Conservation (phyloP, 1,284 basidiomycete species). For the Caloboletus inedulis region DNA sequence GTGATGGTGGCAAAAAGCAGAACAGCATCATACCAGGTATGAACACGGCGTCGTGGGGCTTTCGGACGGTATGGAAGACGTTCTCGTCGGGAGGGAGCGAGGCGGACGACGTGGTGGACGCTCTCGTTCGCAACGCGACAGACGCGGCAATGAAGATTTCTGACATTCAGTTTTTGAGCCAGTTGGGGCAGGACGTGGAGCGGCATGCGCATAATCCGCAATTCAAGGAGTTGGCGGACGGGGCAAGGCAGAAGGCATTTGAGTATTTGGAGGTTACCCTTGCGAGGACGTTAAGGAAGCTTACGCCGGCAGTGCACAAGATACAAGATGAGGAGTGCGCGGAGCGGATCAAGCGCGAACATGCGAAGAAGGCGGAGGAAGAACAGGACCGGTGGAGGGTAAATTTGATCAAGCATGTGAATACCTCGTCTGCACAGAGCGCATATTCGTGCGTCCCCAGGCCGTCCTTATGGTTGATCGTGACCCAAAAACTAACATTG, state of each 20-base stretch:
- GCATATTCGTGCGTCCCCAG: constrained; percentile 16
- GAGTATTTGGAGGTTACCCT: constrained; percentile 5
- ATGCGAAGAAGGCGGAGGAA: constrained; percentile 9
- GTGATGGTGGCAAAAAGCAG: background rate
- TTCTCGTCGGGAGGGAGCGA: constrained; percentile 12
- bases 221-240: background rate
- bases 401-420: constrained; percentile 29
- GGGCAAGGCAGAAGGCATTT: constrained; percentile 4
- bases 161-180: constrained; percentile 11
- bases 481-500: background rate
- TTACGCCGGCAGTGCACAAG: constrained; percentile 5
- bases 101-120: background rate
- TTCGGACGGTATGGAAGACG: constrained; percentile 1
- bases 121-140: background rate
- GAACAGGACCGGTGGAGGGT: constrained; percentile 16
- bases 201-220: background rate
- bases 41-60: background rate
- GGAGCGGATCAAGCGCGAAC: constrained; percentile 1
- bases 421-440: constrained; percentile 10
- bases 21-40: background rate
- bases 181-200: constrained; percentile 2
- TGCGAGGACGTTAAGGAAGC: constrained; percentile 1
- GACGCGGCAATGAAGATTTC: background rate
- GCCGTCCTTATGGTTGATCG: background rate
- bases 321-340: background rate